Conservation (phyloP, 1,284 basidiomycete genomes). For the Somion occarium region DNA sequence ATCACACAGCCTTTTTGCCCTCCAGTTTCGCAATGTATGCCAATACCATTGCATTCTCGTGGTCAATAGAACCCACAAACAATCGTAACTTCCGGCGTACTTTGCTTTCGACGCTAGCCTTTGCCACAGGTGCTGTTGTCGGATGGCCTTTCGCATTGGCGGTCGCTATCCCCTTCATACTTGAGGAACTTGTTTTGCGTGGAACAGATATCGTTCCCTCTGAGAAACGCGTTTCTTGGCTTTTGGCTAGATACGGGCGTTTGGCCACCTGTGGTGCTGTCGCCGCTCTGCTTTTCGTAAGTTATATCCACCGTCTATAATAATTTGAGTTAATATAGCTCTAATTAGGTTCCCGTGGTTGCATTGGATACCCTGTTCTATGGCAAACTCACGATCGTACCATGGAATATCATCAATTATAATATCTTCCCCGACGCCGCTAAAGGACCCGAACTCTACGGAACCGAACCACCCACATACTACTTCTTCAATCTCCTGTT, state of each 20-base stretch:
- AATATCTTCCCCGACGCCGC: constrained; percentile 82
- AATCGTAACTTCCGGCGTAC: constrained; percentile 51
- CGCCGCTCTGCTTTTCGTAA: constrained; percentile 66
- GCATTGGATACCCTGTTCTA: constrained; percentile 87
- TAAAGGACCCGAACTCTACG: constrained; percentile 89
- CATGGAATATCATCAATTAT: constrained; percentile 93
- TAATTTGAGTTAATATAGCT: constrained; percentile 1
- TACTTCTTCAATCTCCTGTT: constrained; percentile 85
- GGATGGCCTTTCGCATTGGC: constrained; percentile 96
- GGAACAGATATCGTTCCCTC: constrained; percentile 69
- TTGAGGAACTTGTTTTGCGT: constrained; percentile 85
- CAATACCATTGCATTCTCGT: constrained; percentile 78
- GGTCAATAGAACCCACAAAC: constrained; percentile 68
- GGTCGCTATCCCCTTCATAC: constrained; percentile 83
- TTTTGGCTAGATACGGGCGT: constrained; percentile 55
- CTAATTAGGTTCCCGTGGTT: constrained; percentile 68
- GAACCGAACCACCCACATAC: constrained; percentile 83
- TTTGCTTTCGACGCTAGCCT: constrained; percentile 60
- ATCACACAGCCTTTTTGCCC: constrained; percentile 74
- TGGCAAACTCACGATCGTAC: constrained; percentile 73
- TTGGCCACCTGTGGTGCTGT: constrained; percentile 53
- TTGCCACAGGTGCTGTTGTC: constrained; percentile 82
- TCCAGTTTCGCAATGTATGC: constrained; percentile 96
- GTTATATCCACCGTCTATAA: constrained; percentile 23
- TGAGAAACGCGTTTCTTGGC: constrained; percentile 49